These are phyloP conservation scores for Amaranthus palmeri DNA, from an alignment of 148 eudicot genomes.

Conservation along the genomic window DNA sequence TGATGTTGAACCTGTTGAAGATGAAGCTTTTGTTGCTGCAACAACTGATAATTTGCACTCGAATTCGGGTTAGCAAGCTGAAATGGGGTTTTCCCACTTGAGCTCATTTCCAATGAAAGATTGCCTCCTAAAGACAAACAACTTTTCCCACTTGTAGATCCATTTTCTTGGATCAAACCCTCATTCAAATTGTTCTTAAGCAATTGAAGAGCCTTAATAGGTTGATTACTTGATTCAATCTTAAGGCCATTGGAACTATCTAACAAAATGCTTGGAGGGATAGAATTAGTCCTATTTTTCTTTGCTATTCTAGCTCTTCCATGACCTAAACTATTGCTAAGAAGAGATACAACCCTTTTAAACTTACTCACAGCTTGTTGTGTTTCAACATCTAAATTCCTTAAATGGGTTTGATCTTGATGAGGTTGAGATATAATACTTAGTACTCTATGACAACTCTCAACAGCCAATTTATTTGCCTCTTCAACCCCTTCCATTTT, in stretches of 20 bases:
- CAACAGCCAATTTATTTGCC: slow-evolving; percentile 71
- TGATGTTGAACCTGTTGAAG: slow-evolving; percentile 31
- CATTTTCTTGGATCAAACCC: slow-evolving; percentile 35
- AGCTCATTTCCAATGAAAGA: slow-evolving; percentile 39
- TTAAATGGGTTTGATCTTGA: slow-evolving; percentile 38
- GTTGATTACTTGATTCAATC: slow-evolving; percentile 14
- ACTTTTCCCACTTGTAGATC: slow-evolving; percentile 41
- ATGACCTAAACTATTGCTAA: slow-evolving; percentile 59
- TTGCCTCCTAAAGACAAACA: slow-evolving; percentile 48
- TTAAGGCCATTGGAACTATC: slow-evolving; percentile 35
- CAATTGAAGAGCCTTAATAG: slow-evolving; percentile 40
- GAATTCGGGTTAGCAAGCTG: slow-evolving; percentile 37
- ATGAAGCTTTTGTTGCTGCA: slow-evolving; percentile 42
- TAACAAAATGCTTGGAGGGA: slow-evolving; percentile 37
- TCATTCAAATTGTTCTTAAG: slow-evolving; percentile 36
- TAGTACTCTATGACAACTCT: slow-evolving; percentile 68
- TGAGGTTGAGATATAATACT: slow-evolving; percentile 47
- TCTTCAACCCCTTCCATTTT: slow-evolving; percentile 73
- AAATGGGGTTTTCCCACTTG: slow-evolving; percentile 45
- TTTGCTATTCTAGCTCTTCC: slow-evolving; percentile 67
- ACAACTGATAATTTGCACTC: slow-evolving; percentile 27
- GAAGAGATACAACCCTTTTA: slow-evolving; percentile 69
- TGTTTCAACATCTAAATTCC: slow-evolving; percentile 52
- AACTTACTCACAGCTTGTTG: slow-evolving; percentile 57
- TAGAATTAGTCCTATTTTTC: slow-evolving; percentile 37